Conservation (phyloP, 345 rosid genomes). For the Eucalyptus cloeziana region DNA sequence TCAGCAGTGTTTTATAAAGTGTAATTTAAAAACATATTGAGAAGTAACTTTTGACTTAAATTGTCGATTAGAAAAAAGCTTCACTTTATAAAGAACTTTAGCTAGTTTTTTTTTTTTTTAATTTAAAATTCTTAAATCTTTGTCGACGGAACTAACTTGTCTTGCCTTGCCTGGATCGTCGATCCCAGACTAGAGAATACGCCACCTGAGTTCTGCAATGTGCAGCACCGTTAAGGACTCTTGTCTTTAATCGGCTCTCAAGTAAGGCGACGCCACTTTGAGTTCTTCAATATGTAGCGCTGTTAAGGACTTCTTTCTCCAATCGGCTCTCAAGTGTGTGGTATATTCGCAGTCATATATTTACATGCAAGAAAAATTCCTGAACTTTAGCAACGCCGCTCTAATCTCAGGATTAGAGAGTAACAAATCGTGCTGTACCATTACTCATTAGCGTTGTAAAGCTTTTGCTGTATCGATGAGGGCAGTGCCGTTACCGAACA, state of each 20-base stretch:
- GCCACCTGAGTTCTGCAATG: not conserved
- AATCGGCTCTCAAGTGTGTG: not conserved
- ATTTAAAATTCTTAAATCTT: not conserved
- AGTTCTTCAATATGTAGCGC: no score
- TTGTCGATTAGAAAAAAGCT: accelerated
- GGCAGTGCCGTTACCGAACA: not conserved
- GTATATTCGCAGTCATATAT: not conserved
- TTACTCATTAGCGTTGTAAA: not conserved
- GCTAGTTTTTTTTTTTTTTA: not conserved
- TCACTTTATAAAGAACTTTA: no score
- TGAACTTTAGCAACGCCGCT: not conserved
- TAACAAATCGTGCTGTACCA: not conserved
- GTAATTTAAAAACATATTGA: not conserved
- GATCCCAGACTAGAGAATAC: not conserved
- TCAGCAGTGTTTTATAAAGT: accelerated
- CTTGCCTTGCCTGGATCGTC: not conserved
- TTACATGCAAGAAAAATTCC: not conserved
- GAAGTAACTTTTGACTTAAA: not conserved
- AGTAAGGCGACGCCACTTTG: no score
- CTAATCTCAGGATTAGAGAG: not conserved
- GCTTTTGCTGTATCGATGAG: not conserved
- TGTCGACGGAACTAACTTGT: not conserved
- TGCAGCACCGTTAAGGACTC: not conserved
- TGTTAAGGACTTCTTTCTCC: no score
- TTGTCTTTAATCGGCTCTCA: not conserved